Percentiles rank a stretch among this genome's conserved stretches.
phyloP scores from a whole-genome alignment of 78 protist species.

The Dictyostelium purpureum region DNA sequence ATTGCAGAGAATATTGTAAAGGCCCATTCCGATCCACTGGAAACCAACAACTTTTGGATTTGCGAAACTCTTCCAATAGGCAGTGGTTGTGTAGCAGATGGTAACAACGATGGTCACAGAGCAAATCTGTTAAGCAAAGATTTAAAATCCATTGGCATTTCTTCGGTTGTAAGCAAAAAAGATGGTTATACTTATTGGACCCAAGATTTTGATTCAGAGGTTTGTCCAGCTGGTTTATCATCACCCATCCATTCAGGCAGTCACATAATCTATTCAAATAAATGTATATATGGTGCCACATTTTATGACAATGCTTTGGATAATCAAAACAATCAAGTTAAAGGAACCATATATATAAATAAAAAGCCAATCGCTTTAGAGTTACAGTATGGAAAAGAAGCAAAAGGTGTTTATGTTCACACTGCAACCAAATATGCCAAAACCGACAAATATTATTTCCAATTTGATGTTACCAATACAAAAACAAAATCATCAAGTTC shows the following conservation, averaged over 20 bases:
- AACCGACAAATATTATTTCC: not conserved
- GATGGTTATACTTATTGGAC: not conserved
- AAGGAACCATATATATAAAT: not conserved
- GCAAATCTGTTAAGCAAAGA: not conserved
- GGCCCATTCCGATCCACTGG: not conserved
- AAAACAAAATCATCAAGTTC: no score
- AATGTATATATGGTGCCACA: not conserved
- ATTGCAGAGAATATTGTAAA: not conserved
- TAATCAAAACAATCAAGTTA: not conserved
- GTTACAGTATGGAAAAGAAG: not conserved
- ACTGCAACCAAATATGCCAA: not conserved
- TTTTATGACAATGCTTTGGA: not conserved
- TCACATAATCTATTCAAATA: not conserved
- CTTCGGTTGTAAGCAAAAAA: not conserved
- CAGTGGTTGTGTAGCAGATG: not conserved
- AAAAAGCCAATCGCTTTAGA: not conserved
- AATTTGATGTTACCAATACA: not conserved
- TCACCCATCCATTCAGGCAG: slow-evolving; percentile 10
- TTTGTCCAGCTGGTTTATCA: not conserved
- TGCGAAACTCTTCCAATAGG: not conserved
- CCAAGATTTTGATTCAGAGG: not conserved
- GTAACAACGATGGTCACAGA: not conserved
- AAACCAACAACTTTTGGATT: not conserved
- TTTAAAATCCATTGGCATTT: not conserved
- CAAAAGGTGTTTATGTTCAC: slow-evolving; percentile 7